Conservation (phyloP, 225 moss, liverwort and hornwort species). For the Sphagnum tenellum region DNA sequence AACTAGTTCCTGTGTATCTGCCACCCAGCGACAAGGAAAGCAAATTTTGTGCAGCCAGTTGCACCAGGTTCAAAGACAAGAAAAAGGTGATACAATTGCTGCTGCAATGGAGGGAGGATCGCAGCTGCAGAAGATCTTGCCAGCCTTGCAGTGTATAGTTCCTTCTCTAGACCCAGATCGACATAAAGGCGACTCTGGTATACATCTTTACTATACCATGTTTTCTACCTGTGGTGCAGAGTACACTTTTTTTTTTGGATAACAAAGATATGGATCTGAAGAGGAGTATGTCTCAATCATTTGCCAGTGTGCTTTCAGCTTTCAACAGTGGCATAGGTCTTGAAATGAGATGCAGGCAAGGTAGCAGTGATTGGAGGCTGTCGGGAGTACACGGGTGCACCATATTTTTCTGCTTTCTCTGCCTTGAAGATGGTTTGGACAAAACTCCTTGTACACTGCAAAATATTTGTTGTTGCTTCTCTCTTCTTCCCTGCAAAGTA, state of each 20-base stretch:
- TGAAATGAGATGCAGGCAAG: conserved; percentile 43
- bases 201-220: background rate
- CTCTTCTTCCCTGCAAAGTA: too few species aligned
- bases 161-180: conserved; percentile 48
- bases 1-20: conserved; percentile 9
- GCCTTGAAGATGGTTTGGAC: conserved; percentile 73
- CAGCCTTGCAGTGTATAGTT: conserved; percentile 45
- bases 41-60: conserved; percentile 25
- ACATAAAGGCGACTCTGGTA: conserved; percentile 96
- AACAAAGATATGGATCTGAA: background rate
- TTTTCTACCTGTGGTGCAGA: background rate
- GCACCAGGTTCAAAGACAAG: conserved; percentile 5
- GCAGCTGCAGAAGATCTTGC: conserved; percentile 37
- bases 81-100: conserved; percentile 7
- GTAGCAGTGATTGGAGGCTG: conserved; percentile 90
- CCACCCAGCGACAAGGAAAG: conserved; percentile 7
- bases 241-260: background rate
- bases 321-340: background rate
- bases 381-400: conserved; percentile 98
- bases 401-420: conserved; percentile 84
- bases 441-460: background rate
- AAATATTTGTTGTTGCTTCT: background rate
- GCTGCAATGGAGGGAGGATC: conserved; percentile 10
- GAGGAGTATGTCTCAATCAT: background rate
- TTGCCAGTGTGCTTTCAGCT: background rate